These are phyloP conservation scores for Pichia manshurica DNA, from an alignment of 805 yeast genomes.

Conservation along the genomic window DNA sequence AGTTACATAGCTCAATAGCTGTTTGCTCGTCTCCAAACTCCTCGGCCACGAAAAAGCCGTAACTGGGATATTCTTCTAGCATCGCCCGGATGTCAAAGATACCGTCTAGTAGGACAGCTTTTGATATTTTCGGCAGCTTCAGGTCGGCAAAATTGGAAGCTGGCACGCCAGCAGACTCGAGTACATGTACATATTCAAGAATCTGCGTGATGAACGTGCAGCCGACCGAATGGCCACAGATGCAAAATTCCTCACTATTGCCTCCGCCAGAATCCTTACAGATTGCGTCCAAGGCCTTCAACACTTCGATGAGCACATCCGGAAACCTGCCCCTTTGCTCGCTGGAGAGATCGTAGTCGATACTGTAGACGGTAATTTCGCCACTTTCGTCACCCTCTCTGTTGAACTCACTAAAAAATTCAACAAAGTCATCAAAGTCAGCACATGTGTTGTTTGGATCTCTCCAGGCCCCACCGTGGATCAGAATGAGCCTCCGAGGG, in stretches of 20 bases:
- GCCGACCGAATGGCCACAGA: slow-evolving; percentile 80
- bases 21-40: slow-evolving; percentile 40
- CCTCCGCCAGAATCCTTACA: slow-evolving; percentile 18
- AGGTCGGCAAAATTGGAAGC: too few relatives aligned
- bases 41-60: slow-evolving; percentile 48
- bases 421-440: slow-evolving; percentile 39
- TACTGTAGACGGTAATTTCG: slow-evolving; percentile 28
- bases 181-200: slow-evolving; percentile 22
- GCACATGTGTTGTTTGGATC: slow-evolving; percentile 56
- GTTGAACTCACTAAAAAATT: slow-evolving; percentile 12
- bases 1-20: slow-evolving; percentile 18
- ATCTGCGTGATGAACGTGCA: slow-evolving; percentile 59
- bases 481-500: slow-evolving; percentile 29
- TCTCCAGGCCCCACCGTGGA: slow-evolving; percentile 92
- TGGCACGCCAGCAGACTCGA: background rate
- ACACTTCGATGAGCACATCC: slow-evolving; percentile 50
- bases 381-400: slow-evolving; percentile 5
- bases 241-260: slow-evolving; percentile 21
- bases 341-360: slow-evolving; percentile 67
- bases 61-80: slow-evolving; percentile 55
- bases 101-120: slow-evolving; percentile 54
- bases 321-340: slow-evolving; percentile 49
- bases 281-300: slow-evolving; percentile 34
- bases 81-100: slow-evolving; percentile 53
- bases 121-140: slow-evolving; percentile 17